Conservation (phyloP, 352 stramenopile species). For the Aphanomyces stellatus region DNA sequence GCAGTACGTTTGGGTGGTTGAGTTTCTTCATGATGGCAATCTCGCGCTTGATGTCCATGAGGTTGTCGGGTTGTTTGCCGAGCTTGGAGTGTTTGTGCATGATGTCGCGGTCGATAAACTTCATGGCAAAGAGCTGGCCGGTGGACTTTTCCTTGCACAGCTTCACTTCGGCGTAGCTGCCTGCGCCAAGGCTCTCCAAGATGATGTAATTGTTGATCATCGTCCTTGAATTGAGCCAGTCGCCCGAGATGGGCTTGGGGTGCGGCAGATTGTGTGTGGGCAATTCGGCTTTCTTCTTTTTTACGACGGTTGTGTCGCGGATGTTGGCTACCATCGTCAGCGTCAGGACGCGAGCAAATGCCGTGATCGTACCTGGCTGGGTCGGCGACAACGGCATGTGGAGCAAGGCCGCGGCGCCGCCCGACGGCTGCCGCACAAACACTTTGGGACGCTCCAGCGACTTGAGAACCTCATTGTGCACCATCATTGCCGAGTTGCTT, state of each 20-base stretch:
- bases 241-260: conserved; percentile 66
- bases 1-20: conserved; percentile 91
- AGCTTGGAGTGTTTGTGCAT: conserved; percentile 77
- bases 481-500: background rate
- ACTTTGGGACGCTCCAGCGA: background rate
- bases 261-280: conserved; percentile 68
- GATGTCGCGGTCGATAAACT: conserved; percentile 82
- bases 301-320: conserved; percentile 69
- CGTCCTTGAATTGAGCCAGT: conserved; percentile 78
- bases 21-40: conserved; percentile 98
- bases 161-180: conserved; percentile 87
- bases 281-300: conserved; percentile 72
- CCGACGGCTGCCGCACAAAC: background rate
- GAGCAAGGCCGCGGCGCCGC: background rate
- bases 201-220: conserved; percentile 94
- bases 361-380: background rate
- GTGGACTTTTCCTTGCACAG: conserved; percentile 78
- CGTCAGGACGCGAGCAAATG: background rate
- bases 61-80: conserved; percentile 55
- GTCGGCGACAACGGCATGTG: background rate
- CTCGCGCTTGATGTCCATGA: conserved; percentile 86
- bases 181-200: conserved; percentile 70
- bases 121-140: conserved; percentile 72
- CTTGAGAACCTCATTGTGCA: background rate
- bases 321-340: conserved; percentile 27